These are phyloP conservation scores for Colletotrichum tanaceti DNA, from an alignment of 2,329 filamentous ascomycete species.

Conservation along the genomic window DNA sequence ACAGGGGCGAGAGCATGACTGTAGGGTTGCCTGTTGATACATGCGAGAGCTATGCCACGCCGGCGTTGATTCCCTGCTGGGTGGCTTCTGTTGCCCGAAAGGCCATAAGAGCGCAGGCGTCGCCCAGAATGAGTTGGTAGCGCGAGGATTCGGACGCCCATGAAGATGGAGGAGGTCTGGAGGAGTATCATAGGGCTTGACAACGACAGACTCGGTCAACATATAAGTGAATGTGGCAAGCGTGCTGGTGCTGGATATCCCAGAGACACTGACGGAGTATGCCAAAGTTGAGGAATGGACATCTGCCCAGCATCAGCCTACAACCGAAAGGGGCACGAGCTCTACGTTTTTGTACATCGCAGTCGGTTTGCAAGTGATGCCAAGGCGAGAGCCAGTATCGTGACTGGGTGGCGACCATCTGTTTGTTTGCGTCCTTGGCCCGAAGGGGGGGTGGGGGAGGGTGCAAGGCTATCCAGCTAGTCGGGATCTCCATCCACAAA, in stretches of 20 bases:
- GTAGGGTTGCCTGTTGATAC: constrained; percentile 5
- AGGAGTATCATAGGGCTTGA: neutral
- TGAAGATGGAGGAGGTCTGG: constrained; percentile 1
- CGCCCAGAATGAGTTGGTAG: neutral
- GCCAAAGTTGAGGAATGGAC: neutral
- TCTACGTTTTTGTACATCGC: neutral
- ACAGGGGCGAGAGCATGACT: constrained; percentile 9
- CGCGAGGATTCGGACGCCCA: neutral
- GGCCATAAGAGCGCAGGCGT: neutral
- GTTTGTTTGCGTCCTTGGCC: neutral
- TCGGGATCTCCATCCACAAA: neutral
- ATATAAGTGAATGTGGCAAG: neutral
- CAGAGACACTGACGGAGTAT: neutral
- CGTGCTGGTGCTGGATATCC: neutral
- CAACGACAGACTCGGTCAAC: neutral
- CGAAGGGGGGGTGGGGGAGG: neutral
- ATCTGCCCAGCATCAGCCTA: constrained; percentile 5
- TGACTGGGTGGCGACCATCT: neutral
- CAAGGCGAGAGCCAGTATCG: neutral
- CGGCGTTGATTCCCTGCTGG: constrained; percentile 14
- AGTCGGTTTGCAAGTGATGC: neutral
- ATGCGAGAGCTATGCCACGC: constrained; percentile 9
- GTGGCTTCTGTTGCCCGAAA: constrained; percentile 4
- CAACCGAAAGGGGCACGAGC: neutral
- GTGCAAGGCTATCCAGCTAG: constrained; percentile 1